Evolutionary conservation across 2,329 filamentous ascomycete species (phyloP).

Genomic region (Lanzia echinophila): DNA sequence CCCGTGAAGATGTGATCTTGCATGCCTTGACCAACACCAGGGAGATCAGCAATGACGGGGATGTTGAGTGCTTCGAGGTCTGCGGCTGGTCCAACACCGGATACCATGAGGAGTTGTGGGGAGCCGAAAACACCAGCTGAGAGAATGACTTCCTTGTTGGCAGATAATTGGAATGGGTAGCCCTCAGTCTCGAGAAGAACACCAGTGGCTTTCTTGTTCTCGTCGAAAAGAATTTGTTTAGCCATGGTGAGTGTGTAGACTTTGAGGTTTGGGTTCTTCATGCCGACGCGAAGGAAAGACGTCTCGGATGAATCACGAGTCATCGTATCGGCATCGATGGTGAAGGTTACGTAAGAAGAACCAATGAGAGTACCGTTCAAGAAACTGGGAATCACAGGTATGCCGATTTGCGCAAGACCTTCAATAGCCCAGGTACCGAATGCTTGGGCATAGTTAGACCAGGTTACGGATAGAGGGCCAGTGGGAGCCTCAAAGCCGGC

Average conservation of each 20-base stretch:
- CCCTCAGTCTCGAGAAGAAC: slow-evolving; percentile 30
- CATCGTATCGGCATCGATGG: slow-evolving; percentile 26
- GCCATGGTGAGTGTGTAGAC: slow-evolving; percentile 37
- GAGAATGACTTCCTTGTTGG: slow-evolving; percentile 32
- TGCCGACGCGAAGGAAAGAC: slow-evolving; percentile 27
- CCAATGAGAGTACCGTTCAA: slow-evolving; percentile 37
- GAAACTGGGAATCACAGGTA: slow-evolving; percentile 31
- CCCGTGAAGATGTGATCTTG: slow-evolving; percentile 32
- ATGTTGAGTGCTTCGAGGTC: slow-evolving; percentile 40
- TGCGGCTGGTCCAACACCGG: slow-evolving; percentile 38
- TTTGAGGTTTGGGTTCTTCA: slow-evolving; percentile 23
- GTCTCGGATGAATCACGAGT: slow-evolving; percentile 33
- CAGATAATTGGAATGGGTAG: slow-evolving; percentile 5
- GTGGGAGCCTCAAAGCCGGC: slow-evolving; percentile 26
- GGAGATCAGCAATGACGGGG: slow-evolving; percentile 37
- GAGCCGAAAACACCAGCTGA: slow-evolving; percentile 43
- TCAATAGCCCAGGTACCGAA: slow-evolving; percentile 23
- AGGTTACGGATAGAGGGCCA: slow-evolving; percentile 36
- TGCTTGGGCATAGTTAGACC: slow-evolving; percentile 34
- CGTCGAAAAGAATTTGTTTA: slow-evolving; percentile 39
- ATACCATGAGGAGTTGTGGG: slow-evolving; percentile 42
- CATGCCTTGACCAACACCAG: slow-evolving; percentile 45
- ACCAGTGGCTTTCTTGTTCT: slow-evolving; percentile 34
- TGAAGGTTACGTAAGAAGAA: slow-evolving; percentile 29
- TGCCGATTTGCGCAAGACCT: slow-evolving; percentile 35